Evolutionary conservation across 805 yeast genomes (phyloP), one percentile per base, ranked within the genome.

Genomic region (Zygosaccharomyces kombuchaensis): DNA sequence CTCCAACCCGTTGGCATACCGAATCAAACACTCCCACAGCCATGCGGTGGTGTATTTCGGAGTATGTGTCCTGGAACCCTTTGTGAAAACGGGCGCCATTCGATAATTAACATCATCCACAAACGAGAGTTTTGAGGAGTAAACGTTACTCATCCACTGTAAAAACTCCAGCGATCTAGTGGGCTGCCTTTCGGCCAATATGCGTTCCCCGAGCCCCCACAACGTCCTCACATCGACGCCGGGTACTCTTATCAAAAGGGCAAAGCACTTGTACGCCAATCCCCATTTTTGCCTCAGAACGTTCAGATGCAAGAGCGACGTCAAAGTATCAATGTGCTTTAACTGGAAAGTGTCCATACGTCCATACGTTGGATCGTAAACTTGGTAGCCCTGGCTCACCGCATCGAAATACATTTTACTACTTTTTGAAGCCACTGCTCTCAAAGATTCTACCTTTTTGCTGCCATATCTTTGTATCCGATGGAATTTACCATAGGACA

Each of bases 181-280:
- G 12, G 52, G 44, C 10, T 50, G 44, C 9, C 47, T 34, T 5
- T 57, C 51, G 26, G 57, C 55, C 17, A 83, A 56, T 4, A 83
- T 77, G 48, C 78, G 82, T 4, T 79, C 60, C 0, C 85, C 89
- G 0, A 82, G 30, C 0, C 84, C 76, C 90, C 90, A 84, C 9
- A 82, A 57, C 2, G 74, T 63, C 44, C 80, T 66, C 5, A 82
- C 58, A 57, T 84, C 87, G 9, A 77, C 70, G 1, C 60, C 60
- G 1, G 75, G 75, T 1, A 76, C 53, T 42, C 83, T 60, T 2
- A 80, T 58, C 17, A 84, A 58, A 1, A 78, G 43, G 8, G 77
- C 60, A 52, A 80, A 79, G 6, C 78, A 63, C 44, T 71, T 71
- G 54, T 77, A 80, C 0, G 86, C 84, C 12, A 68, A 36, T 5